Base-by-base conservation (phyloP, 805 yeast genomes). In the Hanseniaspora thailandica region DNA sequence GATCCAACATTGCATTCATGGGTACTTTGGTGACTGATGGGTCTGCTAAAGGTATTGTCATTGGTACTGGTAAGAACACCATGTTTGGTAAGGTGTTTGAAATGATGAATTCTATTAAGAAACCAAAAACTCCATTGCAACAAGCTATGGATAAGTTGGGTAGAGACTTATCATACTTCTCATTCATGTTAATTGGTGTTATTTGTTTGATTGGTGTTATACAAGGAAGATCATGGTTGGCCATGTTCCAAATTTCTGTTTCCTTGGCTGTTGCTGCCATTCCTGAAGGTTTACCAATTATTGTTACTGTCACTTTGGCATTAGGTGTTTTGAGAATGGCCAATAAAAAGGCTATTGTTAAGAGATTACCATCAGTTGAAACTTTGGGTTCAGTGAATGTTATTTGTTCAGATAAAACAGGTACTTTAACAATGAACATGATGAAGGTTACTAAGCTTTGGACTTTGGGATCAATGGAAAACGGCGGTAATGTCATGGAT, bases 241-340 rank as follows among this genome's bases (percentile, higher is more conserved):
- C 93, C 58, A 93, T 94, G 97, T 90, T 93, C 70, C 96, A 90
- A 67, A 88, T 93, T 55, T 86, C 96, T 1, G 99, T 93, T 9
- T 88, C 97, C 1, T 74, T 93, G 57, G 99, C 98, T 2, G 99
- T 93, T 19, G 99, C 99, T 48, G 98, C 98, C 3, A 93, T 93
- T 61, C 99, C 99, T 5, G 99, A 93, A 69, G 99, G 99, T 52
- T 76, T 93, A 59, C 98, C 99, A 0, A 93, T 93, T 62, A 93
- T 93, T 66, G 98, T 93, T 39, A 90, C 99, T 5, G 98, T 93
- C 9, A 93, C 98, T 0, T 73, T 93, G 57, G 99, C 98, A 0
- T 73, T 93, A 22, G 98, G 98, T 47, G 98, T 93, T 43, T 73
- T 93, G 59, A 76, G 97, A 70, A 93, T 93, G 98, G 97, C 98